Evolutionary conservation across 768 basidiomycete species (phyloP).

Genomic region (Boletellus sp.): DNA sequence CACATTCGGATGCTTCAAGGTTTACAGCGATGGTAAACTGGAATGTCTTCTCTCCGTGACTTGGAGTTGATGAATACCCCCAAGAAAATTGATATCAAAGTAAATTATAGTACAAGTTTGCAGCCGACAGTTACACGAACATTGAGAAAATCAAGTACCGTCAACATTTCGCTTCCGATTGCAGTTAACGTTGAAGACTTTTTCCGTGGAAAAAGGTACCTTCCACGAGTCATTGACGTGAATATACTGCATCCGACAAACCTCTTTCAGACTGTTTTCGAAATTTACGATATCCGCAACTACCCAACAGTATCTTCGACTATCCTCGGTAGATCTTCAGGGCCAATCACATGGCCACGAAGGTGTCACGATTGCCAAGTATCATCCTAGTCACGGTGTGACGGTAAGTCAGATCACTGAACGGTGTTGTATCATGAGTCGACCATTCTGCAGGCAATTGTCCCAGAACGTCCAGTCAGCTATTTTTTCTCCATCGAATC

Average conservation of each 20-base stretch:
- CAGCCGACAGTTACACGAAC: conserved; percentile 53
- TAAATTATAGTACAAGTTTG: conserved; percentile 61
- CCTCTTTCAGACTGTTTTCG: conserved; percentile 67
- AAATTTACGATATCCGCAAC: conserved; percentile 88
- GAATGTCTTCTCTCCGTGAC: not conserved
- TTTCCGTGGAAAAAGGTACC: conserved; percentile 79
- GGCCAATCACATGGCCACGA: conserved; percentile 41
- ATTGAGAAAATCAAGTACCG: conserved; percentile 49
- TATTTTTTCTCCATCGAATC: conserved; percentile 82
- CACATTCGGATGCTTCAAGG: conserved; percentile 64
- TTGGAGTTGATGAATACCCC: conserved; percentile 1
- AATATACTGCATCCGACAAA: not conserved
- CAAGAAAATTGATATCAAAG: conserved; percentile 65
- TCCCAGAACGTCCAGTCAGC: conserved; percentile 69
- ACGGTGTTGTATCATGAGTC: not conserved
- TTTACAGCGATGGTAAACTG: conserved; percentile 56
- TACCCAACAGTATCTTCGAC: conserved; percentile 73
- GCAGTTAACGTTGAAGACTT: conserved; percentile 96
- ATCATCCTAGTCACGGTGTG: conserved; percentile 44
- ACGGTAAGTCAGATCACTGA: conserved; percentile 38
- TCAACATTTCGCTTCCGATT: conserved; percentile 75
- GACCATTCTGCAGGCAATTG: conserved; percentile 56
- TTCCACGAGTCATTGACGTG: not conserved
- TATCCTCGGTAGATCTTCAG: conserved; percentile 57
- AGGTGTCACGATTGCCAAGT: conserved; percentile 50